Base-by-base conservation (phyloP, 139 green algal genomes). In the Tetratostichococcus sp. region DNA sequence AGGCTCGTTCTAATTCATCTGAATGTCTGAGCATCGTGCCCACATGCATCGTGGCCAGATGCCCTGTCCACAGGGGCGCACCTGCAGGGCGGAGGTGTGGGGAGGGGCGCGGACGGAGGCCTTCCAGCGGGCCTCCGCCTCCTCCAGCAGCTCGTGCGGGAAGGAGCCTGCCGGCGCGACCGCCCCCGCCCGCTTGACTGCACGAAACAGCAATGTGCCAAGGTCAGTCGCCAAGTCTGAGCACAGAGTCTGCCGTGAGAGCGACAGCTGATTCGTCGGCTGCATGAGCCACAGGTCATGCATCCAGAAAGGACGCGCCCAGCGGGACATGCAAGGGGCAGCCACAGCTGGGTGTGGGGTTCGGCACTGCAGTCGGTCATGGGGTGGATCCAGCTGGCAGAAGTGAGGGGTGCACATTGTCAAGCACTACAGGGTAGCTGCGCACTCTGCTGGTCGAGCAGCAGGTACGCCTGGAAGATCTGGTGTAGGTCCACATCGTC, bases 401-500 rank as follows among this genome's bases (percentile, higher is more conserved):
- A n/a, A n/a, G n/a, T n/a, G n/a, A n/a, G n/a, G n/a, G n/a, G n/a
- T n/a, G n/a, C 39, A 1, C 11, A 67, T 22, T 16, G 5, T 14
- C 16, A 50, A 50, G 39, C 8, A 21, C 39, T 50, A 11, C 39
- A 11, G 39, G 22, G 5, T 17, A 73, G 69, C 1, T 33, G 16
- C 26, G 1, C 59, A 79, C 75, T 62, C 30, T 65, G 50, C 14
- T 62, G 28, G 42, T 76, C 76, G 31, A 81, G 76, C 28, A 81
- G 71, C 71, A 80, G 67, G 35, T 84, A 78, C 32, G 77, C 75
- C 28, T 84, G 78, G 75, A 78, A 86, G 6, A 86, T 69, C 67
- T 84, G 82, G 43, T 78, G 75, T 71, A 80, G 19, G 62, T 74
- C 82, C 35, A 68, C 69, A 35, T 77, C 35, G 73, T 86, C 72